These are phyloP conservation scores for Rhodotorula mucilaginosa DNA, from an alignment of 1,284 basidiomycete species.

Conservation along the genomic window DNA sequence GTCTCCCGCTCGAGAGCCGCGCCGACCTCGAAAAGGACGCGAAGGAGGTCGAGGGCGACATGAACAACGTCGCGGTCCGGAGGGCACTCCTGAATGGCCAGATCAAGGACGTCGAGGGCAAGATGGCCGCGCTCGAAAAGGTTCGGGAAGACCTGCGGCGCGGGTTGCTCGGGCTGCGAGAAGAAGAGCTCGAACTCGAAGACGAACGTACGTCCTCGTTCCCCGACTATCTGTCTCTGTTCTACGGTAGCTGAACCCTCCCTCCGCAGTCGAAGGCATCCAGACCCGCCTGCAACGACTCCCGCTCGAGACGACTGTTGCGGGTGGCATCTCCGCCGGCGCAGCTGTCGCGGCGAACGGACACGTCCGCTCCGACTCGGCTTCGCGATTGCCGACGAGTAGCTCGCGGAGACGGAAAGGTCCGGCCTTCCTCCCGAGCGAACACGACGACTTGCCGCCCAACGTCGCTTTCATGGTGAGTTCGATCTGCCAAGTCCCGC, in stretches of 20 bases:
- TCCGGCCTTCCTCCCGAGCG: slow-evolving; percentile 92
- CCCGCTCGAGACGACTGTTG: slow-evolving; percentile 3
- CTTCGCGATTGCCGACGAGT: slow-evolving; percentile 27
- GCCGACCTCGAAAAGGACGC: slow-evolving; percentile 27
- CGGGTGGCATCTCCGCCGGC: not conserved
- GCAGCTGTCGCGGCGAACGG: not conserved
- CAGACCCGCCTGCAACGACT: slow-evolving; percentile 52
- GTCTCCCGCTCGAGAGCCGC: slow-evolving; percentile 46
- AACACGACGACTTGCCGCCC: slow-evolving; percentile 91
- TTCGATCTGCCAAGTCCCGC: not conserved
- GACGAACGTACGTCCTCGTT: slow-evolving; percentile 69
- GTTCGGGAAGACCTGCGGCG: slow-evolving; percentile 78
- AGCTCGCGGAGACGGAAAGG: slow-evolving; percentile 72
- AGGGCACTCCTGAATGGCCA: slow-evolving; percentile 68
- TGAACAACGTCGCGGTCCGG: slow-evolving; percentile 32
- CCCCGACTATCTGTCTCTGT: slow-evolving; percentile 7
- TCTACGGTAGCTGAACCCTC: not conserved
- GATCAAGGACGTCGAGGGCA: slow-evolving; percentile 78
- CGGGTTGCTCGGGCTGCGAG: slow-evolving; percentile 80
- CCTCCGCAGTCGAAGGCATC: slow-evolving; percentile 70
- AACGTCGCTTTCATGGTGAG: slow-evolving; percentile 94
- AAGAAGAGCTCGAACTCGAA: slow-evolving; percentile 92
- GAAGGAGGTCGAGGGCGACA: slow-evolving; percentile 32
- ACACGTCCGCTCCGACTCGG: not conserved
- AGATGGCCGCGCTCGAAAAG: slow-evolving; percentile 79